Conservation (phyloP, 208 protist species). For the Trypanosoma cruzi region DNA sequence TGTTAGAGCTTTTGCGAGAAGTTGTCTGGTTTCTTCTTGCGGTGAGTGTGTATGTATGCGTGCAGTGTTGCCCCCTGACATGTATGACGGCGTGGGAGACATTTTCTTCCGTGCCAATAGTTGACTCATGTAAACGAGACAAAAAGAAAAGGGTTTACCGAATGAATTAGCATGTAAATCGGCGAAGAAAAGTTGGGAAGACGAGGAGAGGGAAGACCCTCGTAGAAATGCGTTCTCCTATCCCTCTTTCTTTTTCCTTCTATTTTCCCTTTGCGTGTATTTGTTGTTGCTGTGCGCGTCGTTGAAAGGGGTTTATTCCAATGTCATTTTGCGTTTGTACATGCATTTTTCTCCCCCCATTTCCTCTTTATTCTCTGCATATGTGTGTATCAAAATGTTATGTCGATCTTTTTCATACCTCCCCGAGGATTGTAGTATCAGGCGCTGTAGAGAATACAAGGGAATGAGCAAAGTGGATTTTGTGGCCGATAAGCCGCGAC, state of each 20-base stretch:
- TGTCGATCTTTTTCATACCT: conserved; percentile 23
- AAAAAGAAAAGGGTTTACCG: background rate
- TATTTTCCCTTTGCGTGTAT: background rate
- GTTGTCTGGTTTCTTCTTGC: no score
- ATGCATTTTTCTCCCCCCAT: conserved; percentile 6
- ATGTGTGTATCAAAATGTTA: conserved; percentile 14
- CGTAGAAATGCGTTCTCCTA: background rate
- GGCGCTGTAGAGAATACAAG: background rate
- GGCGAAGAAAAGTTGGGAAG: background rate
- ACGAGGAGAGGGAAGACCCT: background rate
- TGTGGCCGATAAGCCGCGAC: conserved; percentile 21
- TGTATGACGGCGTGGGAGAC: conserved; percentile 6
- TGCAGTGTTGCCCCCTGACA: background rate
- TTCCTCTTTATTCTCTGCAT: conserved; percentile 11
- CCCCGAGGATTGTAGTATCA: conserved; percentile 1
- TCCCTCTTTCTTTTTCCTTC: background rate
- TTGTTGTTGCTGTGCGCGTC: conserved; percentile 5
- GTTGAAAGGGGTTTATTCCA: background rate
- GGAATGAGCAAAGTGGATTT: conserved; percentile 6
- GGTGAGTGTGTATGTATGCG: background rate
- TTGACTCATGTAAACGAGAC: conserved; percentile 1
- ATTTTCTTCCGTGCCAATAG: background rate
- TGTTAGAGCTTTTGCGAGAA: conserved; percentile 42
- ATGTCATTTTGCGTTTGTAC: background rate
- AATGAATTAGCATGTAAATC: background rate